Conservation (phyloP, 169 alveolate species). For the Plasmodium adleri region DNA sequence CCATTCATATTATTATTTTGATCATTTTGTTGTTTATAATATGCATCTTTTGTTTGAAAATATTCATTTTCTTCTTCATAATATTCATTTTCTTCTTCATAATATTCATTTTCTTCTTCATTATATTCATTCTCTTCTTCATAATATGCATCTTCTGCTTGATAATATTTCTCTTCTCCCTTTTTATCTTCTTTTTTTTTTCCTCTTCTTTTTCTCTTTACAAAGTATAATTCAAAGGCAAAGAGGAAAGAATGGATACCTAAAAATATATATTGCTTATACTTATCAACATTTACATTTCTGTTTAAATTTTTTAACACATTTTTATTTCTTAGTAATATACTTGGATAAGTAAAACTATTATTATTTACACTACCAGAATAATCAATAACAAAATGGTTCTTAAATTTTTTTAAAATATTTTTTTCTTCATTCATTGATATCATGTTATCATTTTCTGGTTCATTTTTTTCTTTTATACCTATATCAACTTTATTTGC, state of each 20-base stretch:
- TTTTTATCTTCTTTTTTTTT: background rate
- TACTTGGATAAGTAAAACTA: conserved; percentile 28
- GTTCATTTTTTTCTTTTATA: background rate
- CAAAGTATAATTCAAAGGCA: conserved; percentile 37
- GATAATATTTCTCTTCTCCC: background rate
- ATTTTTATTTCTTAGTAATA: conserved; percentile 42
- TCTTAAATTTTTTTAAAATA: conserved; percentile 18
- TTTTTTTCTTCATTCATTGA: conserved; percentile 9
- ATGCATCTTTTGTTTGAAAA: too few relatives aligned
- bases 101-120: too few relatives aligned
- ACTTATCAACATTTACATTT: conserved; percentile 17
- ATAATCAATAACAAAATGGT: conserved; percentile 34
- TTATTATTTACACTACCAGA: conserved; percentile 38
- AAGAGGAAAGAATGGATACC: conserved; percentile 56
- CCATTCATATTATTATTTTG: too few relatives aligned
- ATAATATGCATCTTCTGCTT: too few relatives aligned
- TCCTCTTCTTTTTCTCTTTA: background rate
- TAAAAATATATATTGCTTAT: conserved; percentile 38
- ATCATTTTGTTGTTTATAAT: too few relatives aligned
- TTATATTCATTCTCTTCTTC: too few relatives aligned
- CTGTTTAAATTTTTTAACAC: conserved; percentile 23
- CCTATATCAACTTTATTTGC: background rate
- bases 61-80: too few relatives aligned
- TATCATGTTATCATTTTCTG: background rate
- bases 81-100: too few relatives aligned